Base-by-base conservation (phyloP, 202 grass and related monocot species). In the Eragrostis tef region DNA sequence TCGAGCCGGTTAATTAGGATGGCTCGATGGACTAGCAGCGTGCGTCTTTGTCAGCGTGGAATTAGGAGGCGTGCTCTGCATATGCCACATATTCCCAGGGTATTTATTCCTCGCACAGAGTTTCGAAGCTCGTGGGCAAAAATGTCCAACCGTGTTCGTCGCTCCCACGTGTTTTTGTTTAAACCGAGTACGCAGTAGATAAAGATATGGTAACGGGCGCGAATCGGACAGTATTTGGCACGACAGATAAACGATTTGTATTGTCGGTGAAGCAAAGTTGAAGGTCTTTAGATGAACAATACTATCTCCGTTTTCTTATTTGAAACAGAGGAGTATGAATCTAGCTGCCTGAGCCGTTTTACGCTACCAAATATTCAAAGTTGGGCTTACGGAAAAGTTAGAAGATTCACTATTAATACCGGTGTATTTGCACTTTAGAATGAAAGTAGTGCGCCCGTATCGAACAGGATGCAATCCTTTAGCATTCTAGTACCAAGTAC, bases 1-100 rank as follows among this genome's bases (percentile, higher is more conserved):
- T 67, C 12, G 39, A 20, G 61, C 48, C 60, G 71, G 21, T 46
- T 83, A 67, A 49, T 20, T 67, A 74, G 80, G 62, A 54, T 17
- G 48, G 10, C 13, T 19, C 27, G 49, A 14, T n/a, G 52, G 72
- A 67, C 57, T 36, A 67, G 71, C 71, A 36, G 66, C 16, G 71
- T 68, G 61, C 54, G 45, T 58, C 27, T 61, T 50, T 83, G 81
- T 83, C 81, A 83, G 81, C 61, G 81, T 46, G 62, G 62, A 19
- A 58, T 46, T 16, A 31, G 48, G 29, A 6, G 47, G 68, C 34
- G 34, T 56, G 70, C 15, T 49, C 53, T 63, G n/a, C 26, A 29
- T 61, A 13, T 27, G 58, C 58, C 24, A 31, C 29, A 61, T 61
- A 61, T 27, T 61, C 58, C 58, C 24, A 25, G 15, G 21, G 3